Evolutionary conservation across 2,329 filamentous ascomycete species (phyloP), one percentile per base, ranked within the genome.

Genomic region (Fusarium falciforme): DNA sequence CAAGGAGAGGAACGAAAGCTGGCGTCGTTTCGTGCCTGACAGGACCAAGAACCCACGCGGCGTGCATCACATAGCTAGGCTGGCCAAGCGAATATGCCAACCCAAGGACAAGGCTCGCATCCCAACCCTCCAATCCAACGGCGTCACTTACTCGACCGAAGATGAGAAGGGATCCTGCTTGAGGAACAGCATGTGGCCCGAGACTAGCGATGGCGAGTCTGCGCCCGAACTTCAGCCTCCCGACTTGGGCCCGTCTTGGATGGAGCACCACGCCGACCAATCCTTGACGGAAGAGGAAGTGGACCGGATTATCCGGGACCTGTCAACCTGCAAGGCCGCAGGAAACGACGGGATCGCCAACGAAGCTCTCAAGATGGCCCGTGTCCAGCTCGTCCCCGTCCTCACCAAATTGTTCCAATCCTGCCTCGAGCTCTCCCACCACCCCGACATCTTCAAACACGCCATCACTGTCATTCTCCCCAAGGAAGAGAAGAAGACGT

Each of bases 381-480:
- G 38, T n/a, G 16, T n/a, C 5, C 5, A n/a, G 17, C 35, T 65
- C 6, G 54, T 55, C 6, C 61, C 66, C 27, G 8, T 29, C 42
- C 54, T 68, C 40, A 52, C 60, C 29, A 5, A 10, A 2, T n/a
- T 57, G 16, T 64, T 68, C 61, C 7, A 16, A n/a, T 55, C 55
- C 20, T 68, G 66, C 20, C 66, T 68, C 9, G 35, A 12, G 10
- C 66, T 64, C 25, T 40, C 42, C 1, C 33, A 68, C 38, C 66
- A 68, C 20, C 66, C 66, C n/a, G 11, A 20, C 33, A 36, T 27
- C n/a, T 68, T 68, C 42, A 64, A 65, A 22, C 54, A 64, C 35
- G 55, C 61, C 27, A 33, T 47, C 17, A 68, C 66, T 11, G 54
- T 64, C 16, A 47, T 68, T 9, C 44, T 68, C 20, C 66, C 52